Base-by-base conservation (phyloP, 345 rosid species). In the Eucalyptus decipiens region DNA sequence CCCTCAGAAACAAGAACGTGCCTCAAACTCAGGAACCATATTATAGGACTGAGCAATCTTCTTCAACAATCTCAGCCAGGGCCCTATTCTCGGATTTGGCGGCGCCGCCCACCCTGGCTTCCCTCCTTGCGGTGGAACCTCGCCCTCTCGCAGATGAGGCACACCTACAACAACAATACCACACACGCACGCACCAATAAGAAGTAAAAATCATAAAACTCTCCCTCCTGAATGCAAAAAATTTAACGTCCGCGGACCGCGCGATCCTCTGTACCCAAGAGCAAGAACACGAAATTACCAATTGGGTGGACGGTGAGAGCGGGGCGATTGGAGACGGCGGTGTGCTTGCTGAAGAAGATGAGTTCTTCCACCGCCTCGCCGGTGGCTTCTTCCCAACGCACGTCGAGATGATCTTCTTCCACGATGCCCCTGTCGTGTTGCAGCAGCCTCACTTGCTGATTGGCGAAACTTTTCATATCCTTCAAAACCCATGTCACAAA, bases 241-340 rank as follows among this genome's bases (percentile, higher is more conserved):
- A 26, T 11, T 26, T 11, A 60, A 60, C 67, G 32, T 26, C 67
- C 32, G 67, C n/a, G 4, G 67, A 3, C 67, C 1, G 67, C 7
- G 2, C n/a, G n/a, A n/a, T n/a, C n/a, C n/a, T n/a, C n/a, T n/a
- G 26, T 60, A 60, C 67, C 26, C 67, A 60, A 26, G 67, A 6
- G 32, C 67, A 60, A 60, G 65, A 58, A 58, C 65, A 26, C n/a
- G n/a, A 58, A 58, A 58, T 58, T 91, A 96, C 99, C 99, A 51
- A 94, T 97, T 1, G 99, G 99, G 45, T 97, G 99, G 89, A 97
- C 87, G 37, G 99, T 97, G 12, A 97, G 93, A 42, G 99, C 97
- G 3, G 99, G 99, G 14, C 99, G 97, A 88, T 95, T 96, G 8
- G 98, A 97, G n/a, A 93, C 99, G 80, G 99, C 99, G 40, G 97